Conservation (phyloP, 352 stramenopile species). For the Phytophthora podocarpi region DNA sequence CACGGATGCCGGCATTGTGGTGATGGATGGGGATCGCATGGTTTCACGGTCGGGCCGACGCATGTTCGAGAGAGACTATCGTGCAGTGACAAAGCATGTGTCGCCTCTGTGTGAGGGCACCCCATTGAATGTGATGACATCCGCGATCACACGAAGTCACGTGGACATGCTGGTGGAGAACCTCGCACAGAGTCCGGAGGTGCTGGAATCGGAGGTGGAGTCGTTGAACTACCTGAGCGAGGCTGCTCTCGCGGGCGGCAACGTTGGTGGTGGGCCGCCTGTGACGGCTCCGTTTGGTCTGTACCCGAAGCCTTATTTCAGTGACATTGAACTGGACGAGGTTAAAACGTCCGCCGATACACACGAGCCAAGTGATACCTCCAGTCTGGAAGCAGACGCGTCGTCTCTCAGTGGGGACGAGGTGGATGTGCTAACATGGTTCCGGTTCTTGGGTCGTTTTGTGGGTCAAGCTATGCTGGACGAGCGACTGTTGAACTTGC, state of each 20-base stretch:
- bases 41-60: slow-evolving; percentile 64
- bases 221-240: slow-evolving; percentile 62
- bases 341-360: background rate
- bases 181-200: slow-evolving; percentile 53
- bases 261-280: slow-evolving; percentile 32
- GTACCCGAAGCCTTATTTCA: slow-evolving; percentile 50
- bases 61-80: slow-evolving; percentile 84
- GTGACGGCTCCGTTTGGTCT: slow-evolving; percentile 62
- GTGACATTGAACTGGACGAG: slow-evolving; percentile 16
- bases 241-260: slow-evolving; percentile 31
- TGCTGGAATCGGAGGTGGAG: slow-evolving; percentile 72
- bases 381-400: slow-evolving; percentile 20
- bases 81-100: slow-evolving; percentile 78
- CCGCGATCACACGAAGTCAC: slow-evolving; percentile 41
- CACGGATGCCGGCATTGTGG: slow-evolving; percentile 75
- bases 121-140: slow-evolving; percentile 55
- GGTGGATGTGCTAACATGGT: slow-evolving; percentile 52
- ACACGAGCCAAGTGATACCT: slow-evolving; percentile 7
- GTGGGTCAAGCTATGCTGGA: slow-evolving; percentile 82
- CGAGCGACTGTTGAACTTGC: slow-evolving; percentile 82
- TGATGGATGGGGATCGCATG: slow-evolving; percentile 75
- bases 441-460: slow-evolving; percentile 75
- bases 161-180: slow-evolving; percentile 60
- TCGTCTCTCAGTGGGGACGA: slow-evolving; percentile 21
- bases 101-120: slow-evolving; percentile 78